Evolutionary conservation across 2,329 filamentous ascomycete species (phyloP).

Genomic region (Stagonosporopsis vannaccii): DNA sequence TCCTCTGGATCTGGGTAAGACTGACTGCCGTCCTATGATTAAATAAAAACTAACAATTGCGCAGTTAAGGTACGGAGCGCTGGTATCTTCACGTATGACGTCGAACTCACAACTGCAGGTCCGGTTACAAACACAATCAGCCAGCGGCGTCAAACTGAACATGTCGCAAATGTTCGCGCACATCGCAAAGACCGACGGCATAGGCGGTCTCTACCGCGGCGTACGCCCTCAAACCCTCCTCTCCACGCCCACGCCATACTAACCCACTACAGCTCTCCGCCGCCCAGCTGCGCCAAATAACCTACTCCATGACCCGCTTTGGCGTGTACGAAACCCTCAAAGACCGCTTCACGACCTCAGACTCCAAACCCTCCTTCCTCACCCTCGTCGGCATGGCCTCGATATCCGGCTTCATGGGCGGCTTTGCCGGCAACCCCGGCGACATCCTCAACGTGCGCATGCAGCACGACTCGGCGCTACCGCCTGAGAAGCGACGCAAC

Average conservation of each 20-base stretch:
- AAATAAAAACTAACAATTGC: slow-evolving; percentile 35
- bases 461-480: slow-evolving; percentile 89
- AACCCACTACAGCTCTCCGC: slow-evolving; percentile 71
- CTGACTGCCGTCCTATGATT: background rate
- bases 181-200: slow-evolving; percentile 77
- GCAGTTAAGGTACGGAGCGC: slow-evolving; percentile 54
- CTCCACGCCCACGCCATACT: background rate
- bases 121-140: slow-evolving; percentile 80
- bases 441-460: slow-evolving; percentile 98
- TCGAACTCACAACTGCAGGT: slow-evolving; percentile 63
- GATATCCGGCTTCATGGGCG: slow-evolving; percentile 84
- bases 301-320: slow-evolving; percentile 96
- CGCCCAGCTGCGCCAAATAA: slow-evolving; percentile 87
- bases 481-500: slow-evolving; percentile 75
- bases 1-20: slow-evolving; percentile 86
- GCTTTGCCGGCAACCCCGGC: slow-evolving; percentile 89
- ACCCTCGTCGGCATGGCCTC: slow-evolving; percentile 84
- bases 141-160: slow-evolving; percentile 72
- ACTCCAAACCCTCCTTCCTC: slow-evolving; percentile 69
- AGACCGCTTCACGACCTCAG: slow-evolving; percentile 64
- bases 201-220: slow-evolving; percentile 85
- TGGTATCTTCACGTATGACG: background rate
- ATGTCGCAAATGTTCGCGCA: slow-evolving; percentile 88
- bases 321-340: slow-evolving; percentile 97
- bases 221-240: slow-evolving; percentile 52